Evolutionary conservation across 179 eudicot species (phyloP).

Genomic region (Spinacia oleracea): DNA sequence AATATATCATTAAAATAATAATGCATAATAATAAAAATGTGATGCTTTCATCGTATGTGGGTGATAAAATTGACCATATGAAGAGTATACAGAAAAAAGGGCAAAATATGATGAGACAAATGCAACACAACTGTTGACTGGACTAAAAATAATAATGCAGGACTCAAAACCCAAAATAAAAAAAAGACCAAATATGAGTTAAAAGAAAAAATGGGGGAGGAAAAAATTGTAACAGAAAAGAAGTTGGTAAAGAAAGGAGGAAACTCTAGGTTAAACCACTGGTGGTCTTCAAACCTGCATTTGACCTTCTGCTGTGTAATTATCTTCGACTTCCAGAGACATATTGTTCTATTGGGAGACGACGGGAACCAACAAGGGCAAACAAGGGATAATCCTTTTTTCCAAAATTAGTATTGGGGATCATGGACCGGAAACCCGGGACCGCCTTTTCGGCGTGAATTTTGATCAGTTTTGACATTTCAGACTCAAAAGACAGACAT

Average conservation of each 20-base stretch:
- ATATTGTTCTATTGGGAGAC: constrained; percentile 5
- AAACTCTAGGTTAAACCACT: constrained; percentile 23
- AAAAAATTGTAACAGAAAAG: background rate
- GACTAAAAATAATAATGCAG: constrained; percentile 32
- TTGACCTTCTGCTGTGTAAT: constrained; percentile 12
- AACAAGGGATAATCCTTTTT: constrained; percentile 6
- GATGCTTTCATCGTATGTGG: constrained; percentile 38
- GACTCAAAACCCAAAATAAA: constrained; percentile 27
- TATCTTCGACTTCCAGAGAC: constrained; percentile 18
- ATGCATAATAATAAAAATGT: constrained; percentile 31
- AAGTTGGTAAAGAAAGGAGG: constrained; percentile 15
- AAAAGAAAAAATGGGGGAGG: constrained; percentile 13
- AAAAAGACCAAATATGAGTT: constrained; percentile 17
- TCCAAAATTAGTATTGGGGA: constrained; percentile 17
- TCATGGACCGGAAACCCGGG: constrained; percentile 23
- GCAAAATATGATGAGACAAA: constrained; percentile 36
- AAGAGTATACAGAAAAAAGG: constrained; percentile 32
- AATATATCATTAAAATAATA: constrained; percentile 27
- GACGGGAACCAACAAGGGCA: constrained; percentile 23
- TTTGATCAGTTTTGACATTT: constrained; percentile 20
- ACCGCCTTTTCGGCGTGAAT: constrained; percentile 13
- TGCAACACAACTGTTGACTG: constrained; percentile 24
- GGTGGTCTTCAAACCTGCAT: constrained; percentile 26
- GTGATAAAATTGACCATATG: constrained; percentile 38
- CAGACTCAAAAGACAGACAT: constrained; percentile 17